Base-by-base conservation (phyloP, 345 rosid genomes). In the Eucalyptus erythrocorys region DNA sequence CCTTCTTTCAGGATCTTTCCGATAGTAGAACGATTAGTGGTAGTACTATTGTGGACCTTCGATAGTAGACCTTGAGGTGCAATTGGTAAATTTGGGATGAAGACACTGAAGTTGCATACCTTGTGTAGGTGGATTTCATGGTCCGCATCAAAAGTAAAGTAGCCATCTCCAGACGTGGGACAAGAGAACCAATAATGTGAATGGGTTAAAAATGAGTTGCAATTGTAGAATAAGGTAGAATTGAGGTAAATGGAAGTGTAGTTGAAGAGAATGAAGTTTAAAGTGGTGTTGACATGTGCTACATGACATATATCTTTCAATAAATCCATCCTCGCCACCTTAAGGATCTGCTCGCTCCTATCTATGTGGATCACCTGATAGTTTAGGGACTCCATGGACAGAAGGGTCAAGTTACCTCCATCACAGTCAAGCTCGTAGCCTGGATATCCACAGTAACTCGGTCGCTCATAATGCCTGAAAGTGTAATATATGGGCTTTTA, bases 71-170 rank as follows among this genome's bases (percentile, higher is more conserved):
- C 4, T 13, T 4, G 34, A 30, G 17, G 34, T 19, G 19, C 13
- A 45, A 22, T 26, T 7, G 1, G 30, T 13, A 37, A 2, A 37
- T 42, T 13, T 43, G 13, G 85, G 49, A 10, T 32, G 2, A 21
- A 48, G 49, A 81, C n/a, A 27, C 27, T 47, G 48, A 8, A 8
- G 3, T 24, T 6, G 85, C 85, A 81, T 22, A 1, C 34, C 71
- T 30, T 0, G 5, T 1, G 34, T 13, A 0, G 71, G 14, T 4
- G 6, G 4, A 1, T 6, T 61, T n/a, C 34, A 37, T 8, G 48
- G 24, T 80, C 27, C 13, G 4, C 30, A 80, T 80, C 0, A 10
- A 16, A 16, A 80, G 17, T 17, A 13, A 30, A 61, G 71, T 30
- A 61, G 71, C 34, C 34, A 61, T 30, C 0, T 61, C 1, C 1